Evolutionary conservation across 108 stramenopile species (phyloP).

Genomic region (Skeletonema grethae): DNA sequence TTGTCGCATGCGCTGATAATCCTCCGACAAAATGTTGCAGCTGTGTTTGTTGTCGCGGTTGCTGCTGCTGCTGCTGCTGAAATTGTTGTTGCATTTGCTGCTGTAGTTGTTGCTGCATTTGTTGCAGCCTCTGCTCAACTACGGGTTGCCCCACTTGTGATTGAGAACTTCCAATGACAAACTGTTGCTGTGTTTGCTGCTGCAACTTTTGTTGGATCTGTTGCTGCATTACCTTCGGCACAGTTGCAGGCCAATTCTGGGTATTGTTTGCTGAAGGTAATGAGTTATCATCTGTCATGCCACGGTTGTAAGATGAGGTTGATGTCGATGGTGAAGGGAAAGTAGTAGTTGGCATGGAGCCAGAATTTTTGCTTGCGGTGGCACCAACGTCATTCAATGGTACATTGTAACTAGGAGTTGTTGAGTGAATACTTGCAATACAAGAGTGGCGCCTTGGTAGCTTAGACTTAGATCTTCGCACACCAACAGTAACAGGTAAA

Average conservation of each 20-base stretch:
- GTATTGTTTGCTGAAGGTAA: not conserved
- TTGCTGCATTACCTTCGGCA: constrained; percentile 8
- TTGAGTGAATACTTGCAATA: constrained; percentile 5
- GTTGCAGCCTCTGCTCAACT: constrained; percentile 8
- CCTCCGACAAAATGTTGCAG: constrained; percentile 5
- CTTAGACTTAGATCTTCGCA: not conserved
- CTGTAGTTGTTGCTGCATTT: constrained; percentile 10
- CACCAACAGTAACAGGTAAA: not conserved
- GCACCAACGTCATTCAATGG: not conserved
- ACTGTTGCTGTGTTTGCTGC: constrained; percentile 16
- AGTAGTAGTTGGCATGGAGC: not conserved
- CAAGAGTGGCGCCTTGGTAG: not conserved
- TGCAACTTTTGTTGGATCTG: constrained; percentile 11
- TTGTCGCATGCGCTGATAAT: not conserved
- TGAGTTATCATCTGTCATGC: not conserved
- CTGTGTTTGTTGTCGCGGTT: constrained; percentile 1
- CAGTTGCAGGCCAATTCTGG: not conserved
- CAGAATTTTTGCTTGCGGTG: not conserved
- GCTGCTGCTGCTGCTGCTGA: constrained; percentile 18
- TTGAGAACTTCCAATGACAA: not conserved
- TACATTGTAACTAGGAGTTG: not conserved
- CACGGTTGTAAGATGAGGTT: not conserved
- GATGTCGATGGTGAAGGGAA: not conserved
- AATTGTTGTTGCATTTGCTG: constrained; percentile 12
- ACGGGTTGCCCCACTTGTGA: not conserved